Evolutionary conservation across 805 yeast genomes (phyloP).

Genomic region (Saturnispora serradocipensis): DNA sequence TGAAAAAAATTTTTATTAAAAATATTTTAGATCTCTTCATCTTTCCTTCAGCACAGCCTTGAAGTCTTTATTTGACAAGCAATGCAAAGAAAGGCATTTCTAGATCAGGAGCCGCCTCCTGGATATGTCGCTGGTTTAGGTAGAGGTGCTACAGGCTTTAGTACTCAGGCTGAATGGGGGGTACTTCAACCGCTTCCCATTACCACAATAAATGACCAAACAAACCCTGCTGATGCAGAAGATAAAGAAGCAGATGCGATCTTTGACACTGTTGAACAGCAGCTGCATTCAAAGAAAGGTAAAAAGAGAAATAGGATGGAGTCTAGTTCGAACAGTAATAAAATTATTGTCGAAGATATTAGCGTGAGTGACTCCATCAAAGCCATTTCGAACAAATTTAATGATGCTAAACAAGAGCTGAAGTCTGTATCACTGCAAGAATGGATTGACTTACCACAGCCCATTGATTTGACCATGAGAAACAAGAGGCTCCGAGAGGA

Average conservation of each 20-base stretch:
- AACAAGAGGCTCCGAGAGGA: conserved; percentile 65
- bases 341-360: conserved; percentile 13
- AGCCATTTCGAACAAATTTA: conserved; percentile 45
- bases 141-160: conserved; percentile 90
- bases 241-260: conserved; percentile 77
- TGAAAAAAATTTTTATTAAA: conserved; percentile 5
- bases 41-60: conserved; percentile 6
- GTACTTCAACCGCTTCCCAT: conserved; percentile 31
- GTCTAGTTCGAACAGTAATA: conserved; percentile 13
- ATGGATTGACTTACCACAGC: conserved; percentile 82
- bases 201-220: conserved; percentile 14
- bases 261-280: conserved; percentile 58
- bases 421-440: conserved; percentile 52
- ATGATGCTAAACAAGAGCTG: conserved; percentile 58
- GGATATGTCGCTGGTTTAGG: conserved; percentile 92
- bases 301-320: conserved; percentile 16
- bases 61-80: neutral
- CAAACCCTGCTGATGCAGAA: conserved; percentile 15
- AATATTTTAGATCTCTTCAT: neutral
- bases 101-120: conserved; percentile 79
- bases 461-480: conserved; percentile 72
- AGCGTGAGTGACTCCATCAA: conserved; percentile 20
- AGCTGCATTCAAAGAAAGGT: conserved; percentile 27
- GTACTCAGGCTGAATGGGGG: conserved; percentile 74
- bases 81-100: conserved; percentile 53